phyloP scores from a whole-genome alignment of 257 asterid species.

The Apocynum venetum region DNA sequence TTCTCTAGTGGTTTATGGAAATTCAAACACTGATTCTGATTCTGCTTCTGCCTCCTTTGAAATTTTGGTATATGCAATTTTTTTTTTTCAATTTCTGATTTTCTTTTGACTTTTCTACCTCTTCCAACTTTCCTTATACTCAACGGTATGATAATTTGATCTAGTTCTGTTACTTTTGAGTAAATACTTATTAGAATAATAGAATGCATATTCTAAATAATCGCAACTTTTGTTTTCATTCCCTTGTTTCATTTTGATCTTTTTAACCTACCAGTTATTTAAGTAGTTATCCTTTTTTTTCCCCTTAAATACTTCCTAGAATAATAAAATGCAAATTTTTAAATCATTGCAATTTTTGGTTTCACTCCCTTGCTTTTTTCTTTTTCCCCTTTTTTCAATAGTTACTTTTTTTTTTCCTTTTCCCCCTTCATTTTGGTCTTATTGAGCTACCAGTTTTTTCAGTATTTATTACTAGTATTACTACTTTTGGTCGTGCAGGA shows the following conservation, averaged over 20 bases:
- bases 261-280: background rate
- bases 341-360: background rate
- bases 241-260: background rate
- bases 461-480: background rate
- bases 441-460: background rate
- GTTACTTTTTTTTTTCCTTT: too few relatives aligned
- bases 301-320: too few relatives aligned
- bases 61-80: background rate
- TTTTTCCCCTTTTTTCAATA: too few relatives aligned
- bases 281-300: background rate
- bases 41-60: background rate
- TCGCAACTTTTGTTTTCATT: background rate
- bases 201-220: background rate
- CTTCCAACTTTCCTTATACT: background rate
- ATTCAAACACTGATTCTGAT: background rate
- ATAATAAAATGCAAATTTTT: too few relatives aligned
- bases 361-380: too few relatives aligned
- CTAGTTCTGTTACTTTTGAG: background rate
- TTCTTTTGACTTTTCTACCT: background rate
- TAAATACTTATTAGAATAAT: background rate
- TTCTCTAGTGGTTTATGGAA: background rate
- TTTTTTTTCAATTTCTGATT: background rate
- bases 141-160: background rate
- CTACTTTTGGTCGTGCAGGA: conserved; percentile 31
- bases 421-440: background rate